Conservation (phyloP, 768 basidiomycete species). For the Chalciporus sphaerocephalus region DNA sequence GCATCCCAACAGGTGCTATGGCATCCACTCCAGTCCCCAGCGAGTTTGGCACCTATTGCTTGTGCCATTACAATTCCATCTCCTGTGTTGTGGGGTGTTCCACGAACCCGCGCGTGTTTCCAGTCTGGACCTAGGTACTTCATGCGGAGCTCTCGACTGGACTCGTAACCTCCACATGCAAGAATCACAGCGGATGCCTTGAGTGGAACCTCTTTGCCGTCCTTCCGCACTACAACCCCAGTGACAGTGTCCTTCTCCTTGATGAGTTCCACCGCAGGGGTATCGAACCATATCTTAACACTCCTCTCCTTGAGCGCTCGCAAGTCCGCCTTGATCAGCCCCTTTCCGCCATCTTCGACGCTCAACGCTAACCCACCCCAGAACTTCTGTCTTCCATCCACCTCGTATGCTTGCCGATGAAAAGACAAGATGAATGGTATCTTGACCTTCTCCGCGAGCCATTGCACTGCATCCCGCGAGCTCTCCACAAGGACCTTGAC, state of each 20-base stretch:
- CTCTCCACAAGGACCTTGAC: conserved; percentile 50
- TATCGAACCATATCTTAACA: conserved; percentile 55
- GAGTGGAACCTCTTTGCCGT: conserved; percentile 36
- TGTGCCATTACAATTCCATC: conserved; percentile 56
- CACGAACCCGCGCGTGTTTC: conserved; percentile 57
- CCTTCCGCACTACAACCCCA: conserved; percentile 44
- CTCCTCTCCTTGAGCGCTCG: conserved; percentile 45
- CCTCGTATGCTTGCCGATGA: conserved; percentile 64
- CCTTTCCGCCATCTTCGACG: conserved; percentile 64
- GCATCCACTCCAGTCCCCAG: conserved; percentile 67
- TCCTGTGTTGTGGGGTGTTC: conserved; percentile 69
- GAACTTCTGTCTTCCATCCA: conserved; percentile 58
- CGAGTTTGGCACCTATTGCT: conserved; percentile 47
- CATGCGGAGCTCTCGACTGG: conserved; percentile 46
- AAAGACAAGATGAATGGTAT: conserved; percentile 58
- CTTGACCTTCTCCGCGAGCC: conserved; percentile 49
- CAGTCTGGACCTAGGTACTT: conserved; percentile 57
- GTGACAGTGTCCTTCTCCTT: conserved; percentile 36
- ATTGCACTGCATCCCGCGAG: conserved; percentile 53
- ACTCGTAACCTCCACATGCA: conserved; percentile 66
- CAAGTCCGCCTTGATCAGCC: conserved; percentile 55
- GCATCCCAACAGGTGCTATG: conserved; percentile 73
- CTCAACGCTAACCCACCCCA: conserved; percentile 68
- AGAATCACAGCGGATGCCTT: conserved; percentile 47
- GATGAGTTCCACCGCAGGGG: conserved; percentile 38